phyloP scores from a whole-genome alignment of 306 rosid species.

The Rosa persica region DNA sequence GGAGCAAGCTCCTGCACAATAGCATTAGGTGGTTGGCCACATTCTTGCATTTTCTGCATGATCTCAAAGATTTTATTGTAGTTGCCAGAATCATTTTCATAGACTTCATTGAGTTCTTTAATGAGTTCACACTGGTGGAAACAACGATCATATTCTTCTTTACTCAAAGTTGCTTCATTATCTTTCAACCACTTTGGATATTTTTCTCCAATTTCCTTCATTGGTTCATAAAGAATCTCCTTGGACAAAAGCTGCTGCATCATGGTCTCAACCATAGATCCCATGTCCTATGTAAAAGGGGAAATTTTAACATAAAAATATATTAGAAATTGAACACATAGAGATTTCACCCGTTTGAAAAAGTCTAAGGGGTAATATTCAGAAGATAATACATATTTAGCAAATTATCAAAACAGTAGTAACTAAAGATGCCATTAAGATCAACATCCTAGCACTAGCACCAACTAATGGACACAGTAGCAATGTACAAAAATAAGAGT shows the following conservation, averaged over 20 bases:
- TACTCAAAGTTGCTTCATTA: constrained; percentile 68
- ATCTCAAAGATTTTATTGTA: constrained; percentile 81
- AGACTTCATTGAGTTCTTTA: constrained; percentile 65
- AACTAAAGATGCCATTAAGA: background rate
- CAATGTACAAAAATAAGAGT: background rate
- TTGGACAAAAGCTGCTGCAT: constrained; percentile 94
- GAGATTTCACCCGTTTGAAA: background rate
- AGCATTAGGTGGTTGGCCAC: constrained; percentile 93
- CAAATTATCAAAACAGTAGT: background rate
- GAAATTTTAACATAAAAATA: background rate
- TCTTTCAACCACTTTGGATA: constrained; percentile 97
- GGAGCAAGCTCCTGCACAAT: constrained; percentile 87
- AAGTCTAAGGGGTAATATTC: background rate
- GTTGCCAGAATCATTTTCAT: constrained; percentile 71
- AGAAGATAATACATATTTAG: background rate
- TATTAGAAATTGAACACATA: background rate
- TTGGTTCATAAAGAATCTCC: constrained; percentile 95
- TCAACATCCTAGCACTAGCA: constrained; percentile 1
- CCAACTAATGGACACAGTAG: background rate
- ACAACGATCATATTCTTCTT: constrained; percentile 73
- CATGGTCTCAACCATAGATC: constrained; percentile 89
- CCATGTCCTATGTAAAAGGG: constrained; percentile 62
- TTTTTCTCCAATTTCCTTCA: constrained; percentile 95
- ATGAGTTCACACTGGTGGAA: constrained; percentile 64
- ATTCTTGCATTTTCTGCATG: constrained; percentile 99